phyloP scores from a whole-genome alignment of 768 basidiomycete species.

The Roridomyces roridus region DNA sequence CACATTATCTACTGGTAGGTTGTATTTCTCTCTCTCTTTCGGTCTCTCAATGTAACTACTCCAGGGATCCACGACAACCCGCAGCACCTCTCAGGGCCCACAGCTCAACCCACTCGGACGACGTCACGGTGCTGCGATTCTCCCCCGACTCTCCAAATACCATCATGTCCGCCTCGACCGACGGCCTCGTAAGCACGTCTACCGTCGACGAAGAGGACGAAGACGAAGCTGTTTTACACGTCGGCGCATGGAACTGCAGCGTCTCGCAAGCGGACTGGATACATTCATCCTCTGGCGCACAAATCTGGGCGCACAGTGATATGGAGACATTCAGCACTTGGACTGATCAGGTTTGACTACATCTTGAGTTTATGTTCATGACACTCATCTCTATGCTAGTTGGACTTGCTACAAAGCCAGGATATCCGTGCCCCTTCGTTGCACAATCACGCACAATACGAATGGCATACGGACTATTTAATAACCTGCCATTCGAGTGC shows the following conservation, averaged over 20 bases:
- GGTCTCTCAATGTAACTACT: no score
- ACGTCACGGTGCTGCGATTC: constrained; percentile 81
- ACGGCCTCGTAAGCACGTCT: constrained; percentile 80
- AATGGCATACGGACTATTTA: constrained; percentile 84
- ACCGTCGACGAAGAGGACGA: constrained; percentile 81
- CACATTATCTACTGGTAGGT: constrained; percentile 82
- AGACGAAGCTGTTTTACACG: constrained; percentile 81
- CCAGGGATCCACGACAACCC: constrained; percentile 87
- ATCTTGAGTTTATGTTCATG: no score
- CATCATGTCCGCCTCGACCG: constrained; percentile 83
- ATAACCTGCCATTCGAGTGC: constrained; percentile 55
- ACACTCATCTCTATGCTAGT: constrained; percentile 49
- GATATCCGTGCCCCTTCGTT: constrained; percentile 73
- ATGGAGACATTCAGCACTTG: constrained; percentile 95
- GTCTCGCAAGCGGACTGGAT: constrained; percentile 81
- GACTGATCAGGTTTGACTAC: constrained; percentile 65
- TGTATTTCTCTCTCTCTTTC: not conserved
- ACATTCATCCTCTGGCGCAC: constrained; percentile 35
- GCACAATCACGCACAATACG: constrained; percentile 53
- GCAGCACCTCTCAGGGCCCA: constrained; percentile 75
- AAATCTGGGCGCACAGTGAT: constrained; percentile 87
- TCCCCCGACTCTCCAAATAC: constrained; percentile 46
- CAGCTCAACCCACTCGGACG: constrained; percentile 90
- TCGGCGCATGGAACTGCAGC: constrained; percentile 88
- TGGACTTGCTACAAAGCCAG: constrained; percentile 60